Evolutionary conservation across 805 yeast genomes (phyloP).

Genomic region (Metschnikowia dekortorum): DNA sequence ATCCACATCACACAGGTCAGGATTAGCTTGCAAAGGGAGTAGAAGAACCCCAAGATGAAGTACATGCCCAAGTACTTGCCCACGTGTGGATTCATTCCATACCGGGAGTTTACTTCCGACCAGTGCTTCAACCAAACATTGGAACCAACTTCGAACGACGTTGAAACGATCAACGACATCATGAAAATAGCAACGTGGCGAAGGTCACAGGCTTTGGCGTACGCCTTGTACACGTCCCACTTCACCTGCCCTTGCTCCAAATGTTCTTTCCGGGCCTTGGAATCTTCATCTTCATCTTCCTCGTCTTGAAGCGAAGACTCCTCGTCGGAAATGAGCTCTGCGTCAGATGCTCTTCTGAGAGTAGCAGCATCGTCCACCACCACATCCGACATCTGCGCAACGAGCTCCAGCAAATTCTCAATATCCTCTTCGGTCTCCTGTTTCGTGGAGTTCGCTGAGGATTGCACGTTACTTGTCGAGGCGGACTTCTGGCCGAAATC

Average conservation of each 20-base stretch:
- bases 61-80: conserved; percentile 70
- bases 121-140: conserved; percentile 95
- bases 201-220: conserved; percentile 84
- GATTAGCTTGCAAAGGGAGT: conserved; percentile 54
- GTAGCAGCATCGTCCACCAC: conserved; percentile 27
- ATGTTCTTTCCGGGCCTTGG: conserved; percentile 60
- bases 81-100: conserved; percentile 71
- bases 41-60: conserved; percentile 64
- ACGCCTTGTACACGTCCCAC: conserved; percentile 76
- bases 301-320: conserved; percentile 33
- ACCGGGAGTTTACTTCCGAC: conserved; percentile 81
- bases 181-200: conserved; percentile 57
- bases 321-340: conserved; percentile 36
- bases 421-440: conserved; percentile 17
- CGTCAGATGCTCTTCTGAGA: conserved; percentile 64
- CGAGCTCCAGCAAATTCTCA: conserved; percentile 21
- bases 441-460: conserved; percentile 18
- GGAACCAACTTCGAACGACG: conserved; percentile 58
- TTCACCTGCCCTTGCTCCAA: conserved; percentile 92
- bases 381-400: conserved; percentile 25
- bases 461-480: conserved; percentile 8
- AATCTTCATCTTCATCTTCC: conserved; percentile 34
- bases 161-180: conserved; percentile 49
- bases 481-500: conserved; percentile 56
- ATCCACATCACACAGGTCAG: conserved; percentile 75